Evolutionary conservation across 441 rosid species (phyloP), one percentile per base, ranked within the genome.

Genomic region (Pelargonium australe): DNA sequence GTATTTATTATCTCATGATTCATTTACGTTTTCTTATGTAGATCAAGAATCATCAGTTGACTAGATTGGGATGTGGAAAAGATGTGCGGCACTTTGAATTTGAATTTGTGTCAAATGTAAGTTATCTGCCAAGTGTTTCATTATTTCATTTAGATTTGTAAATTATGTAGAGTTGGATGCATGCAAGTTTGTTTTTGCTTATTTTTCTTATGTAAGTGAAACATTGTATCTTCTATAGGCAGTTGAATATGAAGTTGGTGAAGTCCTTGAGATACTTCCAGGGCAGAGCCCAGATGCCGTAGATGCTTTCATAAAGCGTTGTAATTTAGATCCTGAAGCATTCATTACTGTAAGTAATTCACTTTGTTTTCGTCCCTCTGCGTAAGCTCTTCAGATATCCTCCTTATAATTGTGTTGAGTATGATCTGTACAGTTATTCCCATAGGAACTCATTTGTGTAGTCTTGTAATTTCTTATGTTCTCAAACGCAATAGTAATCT

Each of bases 41-140:
- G 97, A 79, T 82, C 45, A 87, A 80, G 77, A 92, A 87, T 72
- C 80, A 82, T 67, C 79, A 76, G 14, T 79, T 92, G 89, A 83
- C 92, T 70, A 86, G 79, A 71, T 77, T 60, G 68, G 89, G 79
- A 70, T 73, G 81, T 69, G 89, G 86, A 73, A 95, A 87, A 81
- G 98, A 90, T 81, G 97, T 95, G 68, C 91, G 84, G 51, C 97
- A 90, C 81, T 89, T 95, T 44, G 98, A 90, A 79, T 90, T 95
- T 75, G 92, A 92, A 57, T 90, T 82, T 81, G 79, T 75, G 81
- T 85, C 95, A 63, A 53, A 82, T 12, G 99, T 92, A 78, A 86
- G 95, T 81, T 71, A 55, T 77, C 73, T 68, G 6, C 16, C 17
- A 25, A 64, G 49, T 7, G 14, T 68, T 64, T 53, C 23, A 14